Evolutionary conservation across 768 basidiomycete species (phyloP).

Genomic region (Coprinopsis strossmayeri): DNA sequence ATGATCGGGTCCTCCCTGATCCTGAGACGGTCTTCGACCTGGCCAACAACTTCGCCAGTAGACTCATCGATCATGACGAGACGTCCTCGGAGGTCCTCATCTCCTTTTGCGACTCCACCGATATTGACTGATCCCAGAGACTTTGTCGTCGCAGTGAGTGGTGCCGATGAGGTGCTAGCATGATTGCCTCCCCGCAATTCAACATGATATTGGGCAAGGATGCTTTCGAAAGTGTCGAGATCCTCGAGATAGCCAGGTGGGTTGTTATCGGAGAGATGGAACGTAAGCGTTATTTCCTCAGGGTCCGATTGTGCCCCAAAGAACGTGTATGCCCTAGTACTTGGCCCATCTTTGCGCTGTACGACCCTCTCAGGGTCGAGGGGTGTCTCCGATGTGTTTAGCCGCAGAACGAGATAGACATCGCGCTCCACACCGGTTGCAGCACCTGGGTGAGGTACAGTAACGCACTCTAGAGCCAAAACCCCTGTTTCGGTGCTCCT

Average conservation of each 20-base stretch:
- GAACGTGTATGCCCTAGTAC: constrained; percentile 39
- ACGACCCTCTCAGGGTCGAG: constrained; percentile 52
- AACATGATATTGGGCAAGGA: constrained; percentile 56
- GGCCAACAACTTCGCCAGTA: constrained; percentile 65
- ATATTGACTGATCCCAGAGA: constrained; percentile 11
- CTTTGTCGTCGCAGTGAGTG: not conserved
- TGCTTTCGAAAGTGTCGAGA: constrained; percentile 57
- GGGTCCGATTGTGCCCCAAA: constrained; percentile 30
- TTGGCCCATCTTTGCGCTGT: constrained; percentile 27
- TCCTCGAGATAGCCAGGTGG: constrained; percentile 41
- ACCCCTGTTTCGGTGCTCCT: constrained; percentile 31
- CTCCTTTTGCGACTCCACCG: constrained; percentile 15
- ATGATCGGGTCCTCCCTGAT: constrained; percentile 58
- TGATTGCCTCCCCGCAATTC: constrained; percentile 27
- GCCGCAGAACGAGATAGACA: constrained; percentile 59
- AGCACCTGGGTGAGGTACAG: constrained; percentile 32
- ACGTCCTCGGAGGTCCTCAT: constrained; percentile 43
- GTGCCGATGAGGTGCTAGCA: constrained; percentile 5
- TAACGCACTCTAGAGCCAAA: constrained; percentile 59
- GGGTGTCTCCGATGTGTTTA: constrained; percentile 50
- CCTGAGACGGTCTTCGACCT: constrained; percentile 50
- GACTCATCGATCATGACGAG: constrained; percentile 69
- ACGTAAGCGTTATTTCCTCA: constrained; percentile 29
- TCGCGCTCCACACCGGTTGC: constrained; percentile 35
- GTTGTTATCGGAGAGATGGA: constrained; percentile 22